Evolutionary conservation across 1,139 yeast genomes (phyloP).

Genomic region (Sugiyamaella neomexicana): DNA sequence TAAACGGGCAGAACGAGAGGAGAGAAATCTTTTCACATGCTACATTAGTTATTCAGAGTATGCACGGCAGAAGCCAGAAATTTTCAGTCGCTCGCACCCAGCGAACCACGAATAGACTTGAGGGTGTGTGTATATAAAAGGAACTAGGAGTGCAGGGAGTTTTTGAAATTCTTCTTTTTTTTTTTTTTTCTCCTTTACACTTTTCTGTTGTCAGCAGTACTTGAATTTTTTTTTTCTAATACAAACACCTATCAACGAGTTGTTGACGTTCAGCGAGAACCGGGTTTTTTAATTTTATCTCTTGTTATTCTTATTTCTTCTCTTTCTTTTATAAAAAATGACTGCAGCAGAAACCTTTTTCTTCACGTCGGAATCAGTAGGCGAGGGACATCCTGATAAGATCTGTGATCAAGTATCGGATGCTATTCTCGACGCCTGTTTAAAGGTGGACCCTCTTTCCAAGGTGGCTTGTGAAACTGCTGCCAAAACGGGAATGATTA

Average conservation of each 20-base stretch:
- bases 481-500: constrained; percentile 97
- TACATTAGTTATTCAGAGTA: neutral
- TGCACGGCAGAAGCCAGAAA: neutral
- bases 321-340: constrained; percentile 28
- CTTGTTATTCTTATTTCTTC: neutral
- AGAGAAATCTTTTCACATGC: neutral
- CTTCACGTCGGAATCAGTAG: constrained; percentile 95
- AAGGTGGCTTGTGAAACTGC: constrained; percentile 99
- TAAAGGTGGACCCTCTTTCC: constrained; percentile 92
- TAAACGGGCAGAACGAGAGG: neutral
- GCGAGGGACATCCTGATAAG: constrained; percentile 99
- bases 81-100: neutral
- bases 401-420: constrained; percentile 99
- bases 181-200: constrained; percentile 10
- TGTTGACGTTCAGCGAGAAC: constrained; percentile 16
- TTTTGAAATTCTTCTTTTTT: neutral
- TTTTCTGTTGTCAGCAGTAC: no score
- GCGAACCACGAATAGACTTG: neutral
- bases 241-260: constrained; percentile 8
- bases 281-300: constrained; percentile 3
- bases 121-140: constrained; percentile 11
- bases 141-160: neutral
- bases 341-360: constrained; percentile 55
- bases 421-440: constrained; percentile 97
- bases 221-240: no score